Evolutionary conservation across 176 grass and related monocot species (phyloP).

Genomic region (Aegilops umbellulata): DNA sequence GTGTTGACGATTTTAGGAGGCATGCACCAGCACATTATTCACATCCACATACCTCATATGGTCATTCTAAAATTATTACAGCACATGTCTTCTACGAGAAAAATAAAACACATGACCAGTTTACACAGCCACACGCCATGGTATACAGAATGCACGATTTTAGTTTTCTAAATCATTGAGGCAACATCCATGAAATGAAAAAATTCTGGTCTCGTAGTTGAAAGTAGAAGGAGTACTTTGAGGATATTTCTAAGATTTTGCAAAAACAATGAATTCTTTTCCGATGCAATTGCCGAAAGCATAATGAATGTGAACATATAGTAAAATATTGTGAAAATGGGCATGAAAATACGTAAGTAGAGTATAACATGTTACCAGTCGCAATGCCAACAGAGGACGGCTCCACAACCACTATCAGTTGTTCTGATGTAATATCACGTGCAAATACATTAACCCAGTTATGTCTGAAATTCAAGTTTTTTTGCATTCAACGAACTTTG

Average conservation of each 20-base stretch:
- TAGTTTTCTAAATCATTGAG: conserved; percentile 10
- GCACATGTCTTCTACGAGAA: too few species aligned
- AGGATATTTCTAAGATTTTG: conserved; percentile 58
- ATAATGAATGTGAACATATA: conserved; percentile 38
- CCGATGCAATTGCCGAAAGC: conserved; percentile 85
- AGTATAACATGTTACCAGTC: conserved; percentile 68
- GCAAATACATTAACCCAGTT: conserved; percentile 76
- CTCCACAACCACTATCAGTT: conserved; percentile 49
- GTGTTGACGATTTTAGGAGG: too few species aligned
- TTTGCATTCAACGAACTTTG: conserved; percentile 43
- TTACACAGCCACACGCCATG: conserved; percentile 55
- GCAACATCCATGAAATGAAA: conserved; percentile 10
- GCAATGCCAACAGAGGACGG: conserved; percentile 69
- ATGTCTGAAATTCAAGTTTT: conserved; percentile 67
- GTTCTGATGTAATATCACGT: conserved; percentile 70
- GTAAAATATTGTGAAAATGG: background rate
- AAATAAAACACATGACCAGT: too few species aligned
- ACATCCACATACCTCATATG: too few species aligned
- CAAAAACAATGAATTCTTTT: conserved; percentile 73
- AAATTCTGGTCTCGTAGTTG: background rate
- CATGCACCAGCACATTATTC: too few species aligned
- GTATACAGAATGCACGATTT: conserved; percentile 35
- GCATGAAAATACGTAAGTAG: background rate
- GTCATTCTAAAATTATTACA: too few species aligned
- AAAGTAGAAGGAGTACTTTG: conserved; percentile 48